These are phyloP conservation scores for Yarrowia divulgata DNA, from an alignment of 805 yeast species.

Conservation along the genomic window DNA sequence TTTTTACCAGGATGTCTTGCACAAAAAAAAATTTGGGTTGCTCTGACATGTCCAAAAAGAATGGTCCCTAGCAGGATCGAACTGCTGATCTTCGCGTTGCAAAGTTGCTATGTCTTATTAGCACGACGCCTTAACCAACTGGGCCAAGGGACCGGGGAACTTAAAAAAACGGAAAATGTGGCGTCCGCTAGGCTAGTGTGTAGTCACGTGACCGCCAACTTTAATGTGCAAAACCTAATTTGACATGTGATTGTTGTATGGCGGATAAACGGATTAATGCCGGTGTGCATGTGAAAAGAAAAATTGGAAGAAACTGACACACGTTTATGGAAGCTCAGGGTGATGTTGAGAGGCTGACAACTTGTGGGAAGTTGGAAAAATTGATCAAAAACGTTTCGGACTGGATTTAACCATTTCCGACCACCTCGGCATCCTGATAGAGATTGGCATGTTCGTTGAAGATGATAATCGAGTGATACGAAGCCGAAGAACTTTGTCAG, in stretches of 20 bases:
- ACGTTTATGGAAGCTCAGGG: neutral
- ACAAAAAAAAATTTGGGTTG: too few species aligned
- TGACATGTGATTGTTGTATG: neutral
- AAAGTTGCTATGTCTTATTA: slow-evolving; percentile 33
- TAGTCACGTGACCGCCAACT: slow-evolving; percentile 1
- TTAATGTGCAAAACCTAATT: neutral
- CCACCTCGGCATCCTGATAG: too few species aligned
- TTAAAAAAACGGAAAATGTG: neutral
- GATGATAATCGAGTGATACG: too few species aligned
- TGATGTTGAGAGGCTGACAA: too few species aligned
- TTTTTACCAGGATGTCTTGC: too few species aligned
- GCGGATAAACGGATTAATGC: neutral
- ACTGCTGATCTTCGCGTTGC: slow-evolving; percentile 59
- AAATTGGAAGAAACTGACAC: too few species aligned
- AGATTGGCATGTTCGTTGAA: too few species aligned
- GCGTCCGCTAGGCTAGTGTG: neutral
- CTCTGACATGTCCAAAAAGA: too few species aligned
- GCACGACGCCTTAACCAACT: slow-evolving; percentile 40
- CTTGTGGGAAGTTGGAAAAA: too few species aligned
- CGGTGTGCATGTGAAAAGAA: neutral
- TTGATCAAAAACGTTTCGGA: too few species aligned
- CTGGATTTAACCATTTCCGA: too few species aligned
- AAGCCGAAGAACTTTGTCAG: too few species aligned
- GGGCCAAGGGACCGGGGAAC: slow-evolving; percentile 36
- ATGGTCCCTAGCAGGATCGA: slow-evolving; percentile 53